phyloP scores from a whole-genome alignment of 306 rosid genomes.

The Vigna mungo region DNA sequence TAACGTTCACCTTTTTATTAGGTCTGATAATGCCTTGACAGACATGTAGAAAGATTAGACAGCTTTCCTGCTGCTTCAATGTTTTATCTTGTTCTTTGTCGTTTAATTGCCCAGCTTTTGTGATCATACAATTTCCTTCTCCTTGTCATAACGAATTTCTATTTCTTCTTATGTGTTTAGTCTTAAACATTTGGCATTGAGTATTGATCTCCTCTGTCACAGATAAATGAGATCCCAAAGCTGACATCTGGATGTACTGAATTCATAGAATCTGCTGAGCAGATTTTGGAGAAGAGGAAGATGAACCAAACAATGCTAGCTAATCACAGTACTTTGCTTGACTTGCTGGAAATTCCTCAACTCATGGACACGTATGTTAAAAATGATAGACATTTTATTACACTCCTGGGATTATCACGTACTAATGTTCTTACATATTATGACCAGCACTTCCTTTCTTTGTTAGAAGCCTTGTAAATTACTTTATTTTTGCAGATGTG shows the following conservation, averaged over 20 bases:
- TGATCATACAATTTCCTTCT: slow-evolving; percentile 4
- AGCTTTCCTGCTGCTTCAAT: background rate
- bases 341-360: slow-evolving; percentile 97
- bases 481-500: slow-evolving; percentile 69
- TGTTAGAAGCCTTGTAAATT: slow-evolving; percentile 38
- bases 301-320: slow-evolving; percentile 95
- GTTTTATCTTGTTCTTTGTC: background rate
- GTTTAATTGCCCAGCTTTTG: slow-evolving; percentile 4
- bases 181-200: slow-evolving; percentile 18
- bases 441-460: slow-evolving; percentile 19
- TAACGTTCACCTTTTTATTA: background rate
- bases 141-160: background rate
- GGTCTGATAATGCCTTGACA: background rate
- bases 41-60: background rate
- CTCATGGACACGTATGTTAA: slow-evolving; percentile 88
- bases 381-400: slow-evolving; percentile 5
- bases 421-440: slow-evolving; percentile 14
- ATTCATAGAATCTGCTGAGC: slow-evolving; percentile 86
- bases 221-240: slow-evolving; percentile 87
- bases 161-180: background rate
- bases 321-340: slow-evolving; percentile 94
- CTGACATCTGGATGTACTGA: slow-evolving; percentile 90
- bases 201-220: slow-evolving; percentile 44
- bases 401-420: slow-evolving; percentile 7
- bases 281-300: slow-evolving; percentile 93